Evolutionary conservation across 805 yeast species (phyloP).

Genomic region (Vanderwaltozyma yarrowii): DNA sequence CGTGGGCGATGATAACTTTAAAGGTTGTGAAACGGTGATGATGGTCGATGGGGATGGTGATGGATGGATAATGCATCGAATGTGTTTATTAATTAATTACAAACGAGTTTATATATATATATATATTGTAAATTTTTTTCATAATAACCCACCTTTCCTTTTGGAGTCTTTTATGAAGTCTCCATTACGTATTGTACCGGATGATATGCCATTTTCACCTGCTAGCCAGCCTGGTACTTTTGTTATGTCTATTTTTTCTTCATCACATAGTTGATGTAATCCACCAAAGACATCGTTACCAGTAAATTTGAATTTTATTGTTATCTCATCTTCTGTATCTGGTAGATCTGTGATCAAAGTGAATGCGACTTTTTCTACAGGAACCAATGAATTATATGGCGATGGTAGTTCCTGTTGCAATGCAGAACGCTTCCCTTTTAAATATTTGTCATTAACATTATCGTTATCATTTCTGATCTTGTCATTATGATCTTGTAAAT

Average conservation of each 20-base stretch:
- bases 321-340: slow-evolving; percentile 14
- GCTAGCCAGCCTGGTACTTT: slow-evolving; percentile 66
- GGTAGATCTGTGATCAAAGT: slow-evolving; percentile 28
- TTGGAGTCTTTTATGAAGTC: slow-evolving; percentile 15
- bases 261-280: slow-evolving; percentile 51
- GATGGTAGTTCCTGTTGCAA: not conserved
- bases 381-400: slow-evolving; percentile 40
- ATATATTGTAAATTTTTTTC: not conserved
- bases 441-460: too few relatives aligned
- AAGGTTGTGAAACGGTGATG: too few relatives aligned
- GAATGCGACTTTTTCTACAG: slow-evolving; percentile 45
- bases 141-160: slow-evolving; percentile 15
- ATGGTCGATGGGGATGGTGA: too few relatives aligned
- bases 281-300: slow-evolving; percentile 78
- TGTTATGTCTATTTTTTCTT: slow-evolving; percentile 41
- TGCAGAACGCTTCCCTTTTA: too few relatives aligned
- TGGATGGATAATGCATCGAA: too few relatives aligned
- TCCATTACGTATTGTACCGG: slow-evolving; percentile 39
- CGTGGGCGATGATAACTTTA: too few relatives aligned
- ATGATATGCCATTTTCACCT: slow-evolving; percentile 54
- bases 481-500: slow-evolving; percentile 3
- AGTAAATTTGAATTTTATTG: slow-evolving; percentile 31
- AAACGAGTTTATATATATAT: too few relatives aligned
- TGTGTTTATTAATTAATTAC: too few relatives aligned
- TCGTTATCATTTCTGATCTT: not conserved